phyloP scores from a whole-genome alignment of 2,329 filamentous ascomycete species.

The Eutypa lata region DNA sequence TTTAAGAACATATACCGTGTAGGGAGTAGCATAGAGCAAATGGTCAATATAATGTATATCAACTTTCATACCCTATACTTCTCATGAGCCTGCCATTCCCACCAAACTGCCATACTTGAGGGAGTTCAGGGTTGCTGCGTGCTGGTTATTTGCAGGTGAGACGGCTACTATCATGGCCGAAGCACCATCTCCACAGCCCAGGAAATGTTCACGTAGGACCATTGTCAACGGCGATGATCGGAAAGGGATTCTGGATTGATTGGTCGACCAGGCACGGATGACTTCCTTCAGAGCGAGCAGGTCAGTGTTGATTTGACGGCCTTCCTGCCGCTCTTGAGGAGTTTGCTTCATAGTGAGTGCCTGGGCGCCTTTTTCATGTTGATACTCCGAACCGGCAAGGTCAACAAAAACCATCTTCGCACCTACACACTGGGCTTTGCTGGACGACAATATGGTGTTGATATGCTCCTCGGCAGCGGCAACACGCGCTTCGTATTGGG shows the following conservation, averaged over 20 bases:
- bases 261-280: constrained; percentile 36
- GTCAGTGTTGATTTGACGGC: constrained; percentile 42
- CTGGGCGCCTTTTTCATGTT: constrained; percentile 24
- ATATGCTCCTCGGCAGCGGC: constrained; percentile 31
- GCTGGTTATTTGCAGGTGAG: background rate
- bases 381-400: constrained; percentile 42
- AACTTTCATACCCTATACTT: background rate
- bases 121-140: constrained; percentile 2
- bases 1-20: no score
- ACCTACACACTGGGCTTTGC: constrained; percentile 32
- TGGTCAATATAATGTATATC: no score
- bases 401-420: constrained; percentile 43
- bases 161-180: constrained; percentile 1
- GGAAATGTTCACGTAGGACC: constrained; percentile 1
- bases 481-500: constrained; percentile 30
- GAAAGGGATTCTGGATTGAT: constrained; percentile 36
- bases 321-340: constrained; percentile 36
- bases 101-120: constrained; percentile 3
- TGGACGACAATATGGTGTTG: constrained; percentile 18
- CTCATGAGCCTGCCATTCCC: background rate
- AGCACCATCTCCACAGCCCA: background rate
- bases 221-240: constrained; percentile 38
- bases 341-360: constrained; percentile 24
- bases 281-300: constrained; percentile 43
- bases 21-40: no score